Base-by-base conservation (phyloP, 75 land plant genomes). In the Sequoia sempervirens region DNA sequence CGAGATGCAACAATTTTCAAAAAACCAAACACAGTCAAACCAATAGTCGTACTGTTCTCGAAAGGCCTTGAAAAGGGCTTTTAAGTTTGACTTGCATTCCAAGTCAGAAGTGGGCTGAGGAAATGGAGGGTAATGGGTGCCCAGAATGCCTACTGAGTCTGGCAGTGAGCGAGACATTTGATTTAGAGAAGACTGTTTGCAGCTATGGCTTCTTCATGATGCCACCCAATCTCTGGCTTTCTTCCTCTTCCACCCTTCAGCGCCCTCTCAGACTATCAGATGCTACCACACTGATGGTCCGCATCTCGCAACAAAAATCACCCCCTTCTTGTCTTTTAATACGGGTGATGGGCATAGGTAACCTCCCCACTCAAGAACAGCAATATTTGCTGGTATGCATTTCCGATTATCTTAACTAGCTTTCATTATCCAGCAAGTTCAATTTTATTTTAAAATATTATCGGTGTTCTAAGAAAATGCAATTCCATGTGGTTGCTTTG, bases 191-290 rank as follows among this genome's bases (percentile, higher is more conserved):
- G 41, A 89, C 90, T n/a, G 90, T 92, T 32, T 92, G 94, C 89
- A 92, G 94, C 90, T 91, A 92, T 61, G 94, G 94, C 14, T 86
- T 92, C 61, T 92, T 90, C 92, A 92, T 92, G 92, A 90, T 86
- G 89, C 84, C 91, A 26, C 94, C 94, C 83, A 92, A 92, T 74
- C 66, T 38, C n/a, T 92, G 94, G 94, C 82, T 89, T 79, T 83
- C 88, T 41, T 72, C 54, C 64, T 82, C 88, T 81, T 45, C 80
- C 7, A 69, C 85, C 66, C 84, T 91, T 58, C 86, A 64, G 18
- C 88, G 93, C 76, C 93, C 91, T n/a, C 85, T 91, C 4, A 83
- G 90, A 68, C 82, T 89, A 56, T 28, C 11, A 36, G 84, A 81
- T 26, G 83, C 34, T 6, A 52, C 45, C 20, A 17, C 86, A 20